Evolutionary conservation across 148 eudicot species (phyloP), one percentile per base, ranked within the genome.

Genomic region (Silene latifolia): DNA sequence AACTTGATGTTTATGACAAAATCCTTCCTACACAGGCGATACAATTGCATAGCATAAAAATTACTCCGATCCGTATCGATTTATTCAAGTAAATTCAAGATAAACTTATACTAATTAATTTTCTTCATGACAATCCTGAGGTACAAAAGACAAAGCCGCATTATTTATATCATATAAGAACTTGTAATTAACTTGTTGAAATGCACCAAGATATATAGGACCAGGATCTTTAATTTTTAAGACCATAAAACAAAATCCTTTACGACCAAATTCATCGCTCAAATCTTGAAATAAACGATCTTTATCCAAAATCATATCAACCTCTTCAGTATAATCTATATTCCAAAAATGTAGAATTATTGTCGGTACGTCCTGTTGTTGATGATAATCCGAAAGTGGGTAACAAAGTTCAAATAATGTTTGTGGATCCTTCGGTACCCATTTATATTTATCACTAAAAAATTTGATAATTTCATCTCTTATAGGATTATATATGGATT

Each of bases 141-240:
- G 71, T 10, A 75, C 78, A 75, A 75, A 75, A 54, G 10, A 54
- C 21, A 75, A 29, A 12, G 21, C 19, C 0, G 7, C 6, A 27
- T 75, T 56, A 9, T 3, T 51, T n/a, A 66, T 47, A 65, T 65
- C 72, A 54, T 65, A 32, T 5, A 75, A 39, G 24, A 75, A 27
- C 72, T 44, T 75, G 23, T 27, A 75, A 66, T 75, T 75, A 19
- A 69, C 78, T 27, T 75, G 78, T 66, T 75, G 78, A 75, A 75
- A 75, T 65, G 78, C 78, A 27, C 78, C 78, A 4, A 65, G 67
- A 8, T 65, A 20, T 6, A 71, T 51, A 66, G 72, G 78, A 4
- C 72, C 78, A 32, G 78, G 78, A 8, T 57, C 78, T 19, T 35
- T 7, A 14, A 6, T 20, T 2, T 63, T 14, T 8, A 56, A n/a